These are phyloP conservation scores for Zizania palustris DNA, from an alignment of 202 grass and related monocot genomes.

Conservation along the genomic window DNA sequence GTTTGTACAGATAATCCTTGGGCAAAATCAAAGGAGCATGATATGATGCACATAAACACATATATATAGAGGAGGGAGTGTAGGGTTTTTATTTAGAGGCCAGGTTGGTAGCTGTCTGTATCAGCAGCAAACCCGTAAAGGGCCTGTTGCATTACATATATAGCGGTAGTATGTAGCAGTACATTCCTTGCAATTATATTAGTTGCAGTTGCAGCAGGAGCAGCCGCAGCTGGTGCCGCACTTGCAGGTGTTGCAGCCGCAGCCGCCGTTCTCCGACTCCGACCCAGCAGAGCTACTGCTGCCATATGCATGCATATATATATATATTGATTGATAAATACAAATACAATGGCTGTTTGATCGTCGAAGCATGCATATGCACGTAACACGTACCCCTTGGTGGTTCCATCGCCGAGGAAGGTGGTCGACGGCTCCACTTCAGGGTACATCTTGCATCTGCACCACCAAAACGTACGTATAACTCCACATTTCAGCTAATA, in stretches of 20 bases:
- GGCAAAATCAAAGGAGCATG: too few relatives aligned
- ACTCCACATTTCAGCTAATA: too few relatives aligned
- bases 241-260: slow-evolving; percentile 65
- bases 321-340: background rate
- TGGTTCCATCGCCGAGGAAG: slow-evolving; percentile 30
- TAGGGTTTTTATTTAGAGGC: too few relatives aligned
- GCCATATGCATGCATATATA: too few relatives aligned
- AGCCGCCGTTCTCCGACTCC: slow-evolving; percentile 58
- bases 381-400: slow-evolving; percentile 40
- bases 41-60: too few relatives aligned
- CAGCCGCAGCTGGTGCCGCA: slow-evolving; percentile 74
- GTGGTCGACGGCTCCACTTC: slow-evolving; percentile 38
- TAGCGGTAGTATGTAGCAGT: background rate
- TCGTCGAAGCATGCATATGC: too few relatives aligned
- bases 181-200: background rate
- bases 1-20: too few relatives aligned
- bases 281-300: slow-evolving; percentile 7
- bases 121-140: too few relatives aligned
- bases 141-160: background rate
- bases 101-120: too few relatives aligned
- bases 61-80: too few relatives aligned
- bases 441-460: slow-evolving; percentile 56
- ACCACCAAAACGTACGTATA: too few relatives aligned
- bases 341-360: too few relatives aligned
- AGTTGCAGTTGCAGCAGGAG: slow-evolving; percentile 68